Conservation (phyloP, 1,284 basidiomycete species). For the Hemileia vastatrix region DNA sequence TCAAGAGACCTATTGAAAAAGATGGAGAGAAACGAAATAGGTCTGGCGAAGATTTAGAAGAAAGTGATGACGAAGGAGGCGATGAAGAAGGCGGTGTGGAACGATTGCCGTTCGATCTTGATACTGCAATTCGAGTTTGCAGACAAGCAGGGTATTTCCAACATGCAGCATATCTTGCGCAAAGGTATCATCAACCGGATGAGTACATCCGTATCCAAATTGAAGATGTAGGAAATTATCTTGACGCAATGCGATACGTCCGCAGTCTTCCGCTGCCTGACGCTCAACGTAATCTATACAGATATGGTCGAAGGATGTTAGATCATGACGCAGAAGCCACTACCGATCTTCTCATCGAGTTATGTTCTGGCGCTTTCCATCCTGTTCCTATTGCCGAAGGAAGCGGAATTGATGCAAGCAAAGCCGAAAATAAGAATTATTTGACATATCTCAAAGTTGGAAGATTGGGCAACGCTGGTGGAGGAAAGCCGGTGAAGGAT, state of each 20-base stretch:
- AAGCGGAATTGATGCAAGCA: too few relatives aligned
- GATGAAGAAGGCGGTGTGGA: too few relatives aligned
- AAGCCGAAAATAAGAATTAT: too few relatives aligned
- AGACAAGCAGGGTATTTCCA: conserved; percentile 91
- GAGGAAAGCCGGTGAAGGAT: too few relatives aligned
- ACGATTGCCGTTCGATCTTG: conserved; percentile 92
- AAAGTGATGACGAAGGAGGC: too few relatives aligned
- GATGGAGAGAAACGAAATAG: too few relatives aligned
- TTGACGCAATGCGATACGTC: conserved; percentile 72
- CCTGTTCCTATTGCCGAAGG: too few relatives aligned
- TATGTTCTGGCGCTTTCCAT: conserved; percentile 74
- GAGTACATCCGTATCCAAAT: conserved; percentile 91
- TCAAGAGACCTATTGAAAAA: conserved; percentile 61
- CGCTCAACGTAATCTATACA: conserved; percentile 36
- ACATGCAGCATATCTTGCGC: conserved; percentile 87
- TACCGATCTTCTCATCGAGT: conserved; percentile 78
- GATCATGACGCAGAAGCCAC: conserved; percentile 73
- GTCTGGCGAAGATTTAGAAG: too few relatives aligned
- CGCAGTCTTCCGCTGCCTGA: conserved; percentile 64
- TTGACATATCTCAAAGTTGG: too few relatives aligned
- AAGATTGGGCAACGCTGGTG: too few relatives aligned
- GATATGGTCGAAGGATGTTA: conserved; percentile 53
- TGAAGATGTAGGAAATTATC: conserved; percentile 75
- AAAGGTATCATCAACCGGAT: conserved; percentile 79
- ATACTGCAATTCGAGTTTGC: conserved; percentile 92